A percentile compares a stretch with the other conserved stretches of the same genome.
Conservation (phyloP, 1,284 basidiomycete species). For the Marasmius fiardii region DNA sequence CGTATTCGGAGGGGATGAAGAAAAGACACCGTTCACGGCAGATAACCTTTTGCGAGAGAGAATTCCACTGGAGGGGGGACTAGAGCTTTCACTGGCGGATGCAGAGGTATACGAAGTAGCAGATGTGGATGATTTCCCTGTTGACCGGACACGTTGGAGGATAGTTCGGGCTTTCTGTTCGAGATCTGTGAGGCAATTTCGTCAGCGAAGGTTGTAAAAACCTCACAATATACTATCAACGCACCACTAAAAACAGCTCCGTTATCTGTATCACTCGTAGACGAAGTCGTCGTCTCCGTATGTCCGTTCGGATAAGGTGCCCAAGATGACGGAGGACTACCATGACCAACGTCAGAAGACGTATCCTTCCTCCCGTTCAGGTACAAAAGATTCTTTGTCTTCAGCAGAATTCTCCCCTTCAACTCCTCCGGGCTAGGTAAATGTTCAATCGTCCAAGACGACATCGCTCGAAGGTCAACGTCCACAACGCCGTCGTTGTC, state of each 20-base stretch:
- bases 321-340: slow-evolving; percentile 19
- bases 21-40: background rate
- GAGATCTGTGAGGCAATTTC: background rate
- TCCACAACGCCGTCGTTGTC: background rate
- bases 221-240: too few species aligned
- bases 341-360: slow-evolving; percentile 14
- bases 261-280: slow-evolving; percentile 40
- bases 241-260: slow-evolving; percentile 1
- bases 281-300: slow-evolving; percentile 33
- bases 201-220: background rate
- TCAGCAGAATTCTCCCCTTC: slow-evolving; percentile 80
- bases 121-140: slow-evolving; percentile 4
- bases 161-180: slow-evolving; percentile 1
- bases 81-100: background rate
- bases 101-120: slow-evolving; percentile 3
- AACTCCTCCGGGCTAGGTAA: slow-evolving; percentile 90
- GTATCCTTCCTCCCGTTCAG: background rate
- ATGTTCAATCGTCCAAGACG: slow-evolving; percentile 6
- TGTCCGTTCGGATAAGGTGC: slow-evolving; percentile 43
- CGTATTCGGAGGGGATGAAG: background rate
- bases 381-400: slow-evolving; percentile 67
- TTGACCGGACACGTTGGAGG: slow-evolving; percentile 1
- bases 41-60: background rate
- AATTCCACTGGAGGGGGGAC: background rate
- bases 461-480: background rate